Base-by-base conservation (phyloP, 2,329 filamentous ascomycete species). In the Talaromyces sp. region DNA sequence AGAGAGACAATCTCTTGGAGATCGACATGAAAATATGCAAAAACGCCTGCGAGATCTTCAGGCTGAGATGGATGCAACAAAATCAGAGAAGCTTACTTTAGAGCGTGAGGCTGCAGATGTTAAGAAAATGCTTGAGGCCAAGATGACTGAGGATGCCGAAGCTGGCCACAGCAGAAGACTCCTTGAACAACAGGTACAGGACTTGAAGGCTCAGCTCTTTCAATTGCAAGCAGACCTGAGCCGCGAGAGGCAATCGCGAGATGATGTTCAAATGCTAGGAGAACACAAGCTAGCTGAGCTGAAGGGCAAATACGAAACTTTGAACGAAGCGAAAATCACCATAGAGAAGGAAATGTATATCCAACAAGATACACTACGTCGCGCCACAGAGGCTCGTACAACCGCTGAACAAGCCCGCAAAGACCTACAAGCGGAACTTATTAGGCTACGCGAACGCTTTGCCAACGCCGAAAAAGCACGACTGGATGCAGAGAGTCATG, bases 301-400 rank as follows among this genome's bases (percentile, higher is more conserved):
- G 66, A 89, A 93, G 74, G 88, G 93, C 31, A 93, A 98, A 69
- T 96, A 88, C 70, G 89, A 96, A 59, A 86, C 87, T 39, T 83
- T 98, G 39, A 97, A 97, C 71, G 93, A 97, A 68, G 89, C 92
- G 33, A 99, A 99, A 78, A 97, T 97, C 72, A 96, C 89, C 56
- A 97, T 99, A 68, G 94, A 99, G 77, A 98, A 97, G 77, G 94
- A 98, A 77, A 89, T 99, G 76, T 98, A 98, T 75, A 90, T 91
- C 5, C 94, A 98, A 74, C 93, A 97, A 76, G 94, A 99, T 74
- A 90, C 91, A 11, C 85, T 97, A 54, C 88, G 95, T 43, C 88
- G 94, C 63, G 91, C 93, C 11, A 92, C 90, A 69, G 93, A 97
- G 76, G 90, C 91, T 56, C 87, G 92, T 37, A 84, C 88, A 5